Conservation (phyloP, 2,329 filamentous ascomycete species). For the Pseudocercospora vitis region DNA sequence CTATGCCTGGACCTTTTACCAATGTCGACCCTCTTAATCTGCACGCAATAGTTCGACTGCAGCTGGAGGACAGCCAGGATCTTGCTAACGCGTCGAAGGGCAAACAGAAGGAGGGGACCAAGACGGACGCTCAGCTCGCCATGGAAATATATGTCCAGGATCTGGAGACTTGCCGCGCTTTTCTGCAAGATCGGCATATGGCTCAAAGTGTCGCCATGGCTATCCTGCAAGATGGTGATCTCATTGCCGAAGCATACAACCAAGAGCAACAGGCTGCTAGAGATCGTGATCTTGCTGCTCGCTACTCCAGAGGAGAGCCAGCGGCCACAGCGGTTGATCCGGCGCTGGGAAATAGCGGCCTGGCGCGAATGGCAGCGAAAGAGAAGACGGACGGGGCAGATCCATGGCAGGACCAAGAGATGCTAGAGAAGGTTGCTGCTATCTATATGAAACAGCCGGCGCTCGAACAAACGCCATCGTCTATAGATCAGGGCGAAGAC, state of each 20-base stretch:
- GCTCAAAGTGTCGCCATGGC: constrained; percentile 29
- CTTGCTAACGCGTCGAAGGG: constrained; percentile 26
- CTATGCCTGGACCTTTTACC: constrained; percentile 12
- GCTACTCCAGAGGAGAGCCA: constrained; percentile 5
- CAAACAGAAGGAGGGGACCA: constrained; percentile 25
- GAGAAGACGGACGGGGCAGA: constrained; percentile 11
- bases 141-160: constrained; percentile 32
- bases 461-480: no score
- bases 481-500: no score
- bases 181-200: constrained; percentile 25
- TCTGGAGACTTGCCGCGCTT: constrained; percentile 18
- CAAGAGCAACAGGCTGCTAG: constrained; percentile 26
- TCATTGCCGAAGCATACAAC: constrained; percentile 18
- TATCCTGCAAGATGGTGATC: constrained; percentile 21
- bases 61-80: constrained; percentile 60
- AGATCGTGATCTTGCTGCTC: constrained; percentile 26
- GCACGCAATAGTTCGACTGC: constrained; percentile 37
- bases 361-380: background rate
- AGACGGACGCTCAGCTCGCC: constrained; percentile 25
- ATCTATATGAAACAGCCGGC: constrained; percentile 31
- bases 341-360: constrained; percentile 4
- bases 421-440: constrained; percentile 26
- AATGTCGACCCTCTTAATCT: constrained; percentile 20
- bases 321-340: no score
- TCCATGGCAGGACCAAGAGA: constrained; percentile 24